Base-by-base conservation (phyloP, 1,139 yeast genomes). In the Wickerhamomyces sp. region DNA sequence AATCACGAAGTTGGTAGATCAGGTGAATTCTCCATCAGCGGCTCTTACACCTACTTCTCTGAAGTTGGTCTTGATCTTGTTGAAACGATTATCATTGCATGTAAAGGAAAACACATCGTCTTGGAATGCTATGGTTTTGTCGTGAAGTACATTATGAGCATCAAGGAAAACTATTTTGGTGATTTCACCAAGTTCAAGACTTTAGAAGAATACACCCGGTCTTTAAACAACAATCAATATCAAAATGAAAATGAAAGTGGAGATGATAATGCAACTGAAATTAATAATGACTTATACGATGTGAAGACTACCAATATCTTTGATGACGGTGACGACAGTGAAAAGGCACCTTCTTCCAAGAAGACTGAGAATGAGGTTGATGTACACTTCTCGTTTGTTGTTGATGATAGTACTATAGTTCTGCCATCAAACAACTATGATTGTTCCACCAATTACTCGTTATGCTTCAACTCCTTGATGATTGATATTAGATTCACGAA, bases 111-210 rank as follows among this genome's bases (percentile, higher is more conserved):
- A 18, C 72, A 77, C 35, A 75, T 88, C 1, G 76, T 86, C 1
- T 54, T 91, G 28, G 71, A 81, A 36, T 74, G 82, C 36, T 85
- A 84, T 54, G 98, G 98, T 0, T 83, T 78, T 55, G 69, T 87
- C 9, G 67, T 87, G 9, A 75, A 82, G 44, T 87, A 85, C 54
- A 62, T 89, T 26, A 75, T 88, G 64, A 72, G 77, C n/a, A 67
- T 91, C 33, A 72, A 84, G 31, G 96, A 85, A 52, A 91, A 91
- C 52, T 89, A 89, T 55, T 84, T 91, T 58, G 98, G 97, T 5
- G 94, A 86, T 35, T 69, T 72, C 42, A 70, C 75, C n/a, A 88
- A 81, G 48, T 91, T 89, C 54, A 78, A 74, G 48, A 91, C 97
- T 0, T 71, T 86, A 37, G 93, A 87, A 46, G 98, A 91, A 30